These are phyloP conservation scores for Claviceps africana DNA, from an alignment of 2,329 filamentous ascomycete species.

Conservation along the genomic window DNA sequence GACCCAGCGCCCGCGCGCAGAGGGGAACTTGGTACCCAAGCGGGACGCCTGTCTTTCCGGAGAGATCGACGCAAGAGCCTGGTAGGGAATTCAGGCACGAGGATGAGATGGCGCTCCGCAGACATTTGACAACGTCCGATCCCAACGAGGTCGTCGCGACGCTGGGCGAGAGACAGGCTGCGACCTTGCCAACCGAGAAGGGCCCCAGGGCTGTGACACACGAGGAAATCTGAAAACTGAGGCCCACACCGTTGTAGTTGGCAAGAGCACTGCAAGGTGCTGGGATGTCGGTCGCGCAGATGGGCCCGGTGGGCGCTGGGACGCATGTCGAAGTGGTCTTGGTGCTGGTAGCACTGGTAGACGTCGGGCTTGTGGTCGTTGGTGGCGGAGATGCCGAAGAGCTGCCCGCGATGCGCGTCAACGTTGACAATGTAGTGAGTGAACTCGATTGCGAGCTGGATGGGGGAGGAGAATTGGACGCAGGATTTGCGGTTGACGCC, in stretches of 20 bases:
- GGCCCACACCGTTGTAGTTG: neutral
- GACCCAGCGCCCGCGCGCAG: slow-evolving; percentile 3
- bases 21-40: neutral
- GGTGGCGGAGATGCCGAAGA: neutral
- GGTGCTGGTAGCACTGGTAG: neutral
- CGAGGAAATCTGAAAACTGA: neutral
- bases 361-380: neutral
- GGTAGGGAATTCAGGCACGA: slow-evolving; percentile 1
- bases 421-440: neutral
- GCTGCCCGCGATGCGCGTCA: neutral
- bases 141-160: neutral
- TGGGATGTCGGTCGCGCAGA: slow-evolving; percentile 4
- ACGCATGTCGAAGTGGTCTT: neutral
- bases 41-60: neutral
- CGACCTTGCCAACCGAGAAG: neutral
- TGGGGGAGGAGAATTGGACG: neutral
- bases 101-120: neutral
- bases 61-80: neutral
- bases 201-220: slow-evolving; percentile 1
- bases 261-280: neutral
- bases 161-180: neutral
- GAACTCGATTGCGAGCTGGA: neutral
- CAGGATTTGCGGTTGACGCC: neutral
- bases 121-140: neutral
- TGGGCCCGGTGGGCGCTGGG: neutral